Evolutionary conservation across 805 yeast genomes (phyloP).

Genomic region (Ascoidea rubescens): DNA sequence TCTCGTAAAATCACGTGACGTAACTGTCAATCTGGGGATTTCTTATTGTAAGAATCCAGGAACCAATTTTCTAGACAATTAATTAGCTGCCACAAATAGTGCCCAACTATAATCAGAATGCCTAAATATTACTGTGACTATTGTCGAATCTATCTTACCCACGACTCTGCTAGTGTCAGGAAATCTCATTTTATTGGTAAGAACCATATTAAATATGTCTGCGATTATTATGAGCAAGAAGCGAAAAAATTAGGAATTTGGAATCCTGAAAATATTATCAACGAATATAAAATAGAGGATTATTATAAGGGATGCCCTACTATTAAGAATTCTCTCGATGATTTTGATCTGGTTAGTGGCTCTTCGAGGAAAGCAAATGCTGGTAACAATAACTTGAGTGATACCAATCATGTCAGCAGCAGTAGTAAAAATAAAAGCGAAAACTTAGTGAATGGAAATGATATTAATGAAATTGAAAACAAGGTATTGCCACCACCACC

Average conservation of each 20-base stretch:
- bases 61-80: no score
- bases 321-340: constrained; percentile 1
- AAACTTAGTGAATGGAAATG: neutral
- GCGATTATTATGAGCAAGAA: constrained; percentile 53
- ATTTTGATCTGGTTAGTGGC: neutral
- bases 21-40: no score
- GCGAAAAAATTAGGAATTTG: constrained; percentile 11
- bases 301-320: constrained; percentile 26
- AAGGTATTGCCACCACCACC: constrained; percentile 6
- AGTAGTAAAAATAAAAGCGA: neutral
- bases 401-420: neutral
- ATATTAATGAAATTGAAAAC: neutral
- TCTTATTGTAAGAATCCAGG: no score
- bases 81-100: no score
- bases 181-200: constrained; percentile 68
- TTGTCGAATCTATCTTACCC: constrained; percentile 72
- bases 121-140: constrained; percentile 74
- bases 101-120: constrained; percentile 22
- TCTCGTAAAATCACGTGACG: no score
- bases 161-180: constrained; percentile 78
- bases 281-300: constrained; percentile 22
- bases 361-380: neutral
- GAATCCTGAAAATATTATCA: constrained; percentile 17
- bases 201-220: constrained; percentile 57
- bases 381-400: neutral